Evolutionary conservation across 768 basidiomycete genomes (phyloP).

Genomic region (Tylopilus sp.): DNA sequence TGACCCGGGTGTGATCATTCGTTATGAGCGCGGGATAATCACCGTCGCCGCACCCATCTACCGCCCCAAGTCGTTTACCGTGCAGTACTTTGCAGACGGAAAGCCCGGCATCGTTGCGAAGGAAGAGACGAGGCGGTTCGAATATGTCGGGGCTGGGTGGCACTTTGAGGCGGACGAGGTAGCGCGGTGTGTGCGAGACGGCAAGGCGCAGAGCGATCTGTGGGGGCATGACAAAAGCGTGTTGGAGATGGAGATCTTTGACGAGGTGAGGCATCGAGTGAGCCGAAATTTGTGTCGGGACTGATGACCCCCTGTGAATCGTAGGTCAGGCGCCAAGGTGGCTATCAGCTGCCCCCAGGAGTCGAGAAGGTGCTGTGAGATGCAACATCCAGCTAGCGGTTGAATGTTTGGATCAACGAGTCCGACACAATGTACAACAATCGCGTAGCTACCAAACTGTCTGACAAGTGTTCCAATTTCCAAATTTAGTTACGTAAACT

Average conservation of each 20-base stretch:
- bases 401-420: not conserved
- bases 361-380: constrained; percentile 45
- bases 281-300: not conserved
- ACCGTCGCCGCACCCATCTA: constrained; percentile 62
- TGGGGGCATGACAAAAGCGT: constrained; percentile 82
- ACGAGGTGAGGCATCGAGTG: constrained; percentile 51
- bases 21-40: constrained; percentile 73
- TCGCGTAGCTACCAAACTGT: not conserved
- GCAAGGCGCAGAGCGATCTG: constrained; percentile 65
- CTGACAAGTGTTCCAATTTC: not conserved
- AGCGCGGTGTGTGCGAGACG: constrained; percentile 69
- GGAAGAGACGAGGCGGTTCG: constrained; percentile 58
- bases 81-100: constrained; percentile 55
- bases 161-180: constrained; percentile 90
- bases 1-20: constrained; percentile 58
- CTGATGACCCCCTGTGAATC: constrained; percentile 8
- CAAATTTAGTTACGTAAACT: not conserved
- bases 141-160: constrained; percentile 69
- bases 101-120: constrained; percentile 38
- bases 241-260: constrained; percentile 81
- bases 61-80: constrained; percentile 61
- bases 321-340: constrained; percentile 66
- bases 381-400: not conserved
- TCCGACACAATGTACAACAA: not conserved
- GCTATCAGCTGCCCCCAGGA: constrained; percentile 58